Evolutionary conservation across 345 rosid genomes (phyloP).

Genomic region (rapeseed (Brassica napus)): Da-Ae NC_063449.1:6917001-6917500

Average conservation of each 20-base stretch:
- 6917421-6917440: not conserved
- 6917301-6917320: not conserved
- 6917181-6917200: not conserved
- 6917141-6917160: not conserved
- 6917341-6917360: too few relatives aligned
- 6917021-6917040: constrained; percentile 97
- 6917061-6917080: constrained; percentile 80
- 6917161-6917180: not conserved
- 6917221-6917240: not conserved
- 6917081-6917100: constrained; percentile 63
- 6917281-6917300: not conserved
- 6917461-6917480: not conserved
- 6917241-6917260: not conserved
- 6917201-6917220: not conserved
- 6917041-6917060: constrained; percentile 82
- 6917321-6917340: not conserved
- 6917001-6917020: constrained; percentile 81
- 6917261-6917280: not conserved
- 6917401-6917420: not conserved
- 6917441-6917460: not conserved
- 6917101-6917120: constrained; percentile 93
- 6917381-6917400: not conserved
- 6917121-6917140: constrained; percentile 89
- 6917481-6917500: not conserved
- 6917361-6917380: constrained; percentile 9